Conservation (phyloP, 257 asterid genomes). For the Schizonepeta tenuifolia region DNA sequence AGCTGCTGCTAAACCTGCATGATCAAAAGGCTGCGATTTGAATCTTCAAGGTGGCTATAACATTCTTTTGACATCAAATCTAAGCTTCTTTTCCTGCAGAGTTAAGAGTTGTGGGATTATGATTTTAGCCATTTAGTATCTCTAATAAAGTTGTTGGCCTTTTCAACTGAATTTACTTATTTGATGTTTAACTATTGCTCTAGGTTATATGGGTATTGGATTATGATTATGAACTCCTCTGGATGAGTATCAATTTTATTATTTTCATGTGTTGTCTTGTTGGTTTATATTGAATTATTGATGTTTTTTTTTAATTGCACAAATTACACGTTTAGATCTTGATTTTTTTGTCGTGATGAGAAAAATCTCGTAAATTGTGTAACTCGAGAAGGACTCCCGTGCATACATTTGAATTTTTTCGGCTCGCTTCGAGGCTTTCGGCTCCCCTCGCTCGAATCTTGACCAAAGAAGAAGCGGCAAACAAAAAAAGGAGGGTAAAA, state of each 20-base stretch:
- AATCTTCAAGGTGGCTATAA: neutral
- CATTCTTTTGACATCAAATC: constrained; percentile 4
- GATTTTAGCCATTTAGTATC: neutral
- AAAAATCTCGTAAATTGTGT: too few relatives aligned
- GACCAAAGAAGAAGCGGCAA: too few relatives aligned
- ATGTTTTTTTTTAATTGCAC: neutral
- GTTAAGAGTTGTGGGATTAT: constrained; percentile 9
- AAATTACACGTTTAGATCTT: neutral
- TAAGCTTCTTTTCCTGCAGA: neutral
- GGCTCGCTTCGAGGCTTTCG: too few relatives aligned
- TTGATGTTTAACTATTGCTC: constrained; percentile 10
- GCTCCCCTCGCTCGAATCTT: too few relatives aligned
- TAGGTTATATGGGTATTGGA: neutral
- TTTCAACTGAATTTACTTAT: neutral
- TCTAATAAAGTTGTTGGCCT: neutral
- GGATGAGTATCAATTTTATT: neutral
- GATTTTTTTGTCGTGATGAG: too few relatives aligned
- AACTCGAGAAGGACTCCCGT: too few relatives aligned
- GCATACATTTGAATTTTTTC: too few relatives aligned
- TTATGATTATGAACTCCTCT: too few relatives aligned
- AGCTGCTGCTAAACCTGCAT: constrained; percentile 55
- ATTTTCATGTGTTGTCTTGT: neutral
- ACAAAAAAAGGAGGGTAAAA: too few relatives aligned
- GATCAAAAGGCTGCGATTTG: constrained; percentile 23
- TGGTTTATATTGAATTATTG: neutral